Conservation (phyloP, 164 flowering plant species). For the Stephania japonica region DNA sequence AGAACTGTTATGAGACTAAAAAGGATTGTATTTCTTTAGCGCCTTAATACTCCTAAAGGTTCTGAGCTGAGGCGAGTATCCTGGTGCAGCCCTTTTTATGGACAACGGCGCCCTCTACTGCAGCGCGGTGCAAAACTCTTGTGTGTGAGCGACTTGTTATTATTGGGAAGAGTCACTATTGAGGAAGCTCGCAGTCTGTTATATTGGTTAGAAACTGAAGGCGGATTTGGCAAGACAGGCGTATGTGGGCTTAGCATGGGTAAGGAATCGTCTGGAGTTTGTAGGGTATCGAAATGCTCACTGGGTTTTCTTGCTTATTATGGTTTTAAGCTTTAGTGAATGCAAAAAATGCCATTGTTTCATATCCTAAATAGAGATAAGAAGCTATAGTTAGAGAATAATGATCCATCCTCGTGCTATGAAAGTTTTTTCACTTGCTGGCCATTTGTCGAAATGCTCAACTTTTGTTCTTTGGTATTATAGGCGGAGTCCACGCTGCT, state of each 20-base stretch:
- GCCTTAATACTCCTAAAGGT: neutral
- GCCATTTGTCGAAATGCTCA: neutral
- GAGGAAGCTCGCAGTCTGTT: constrained; percentile 88
- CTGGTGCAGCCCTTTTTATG: constrained; percentile 83
- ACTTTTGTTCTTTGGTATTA: constrained; percentile 4
- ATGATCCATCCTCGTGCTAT: neutral
- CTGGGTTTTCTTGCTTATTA: neutral
- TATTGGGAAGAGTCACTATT: constrained; percentile 86
- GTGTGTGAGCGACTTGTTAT: constrained; percentile 92
- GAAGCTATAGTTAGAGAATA: neutral
- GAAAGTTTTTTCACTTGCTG: neutral
- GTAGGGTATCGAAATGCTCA: neutral
- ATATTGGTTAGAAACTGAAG: constrained; percentile 80
- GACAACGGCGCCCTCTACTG: constrained; percentile 73
- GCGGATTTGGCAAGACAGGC: constrained; percentile 84
- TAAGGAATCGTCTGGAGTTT: constrained; percentile 25
- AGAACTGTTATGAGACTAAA: constrained; percentile 6
- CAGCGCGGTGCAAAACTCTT: constrained; percentile 86
- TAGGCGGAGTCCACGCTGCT: constrained; percentile 98
- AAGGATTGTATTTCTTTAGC: neutral
- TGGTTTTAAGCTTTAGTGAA: too few relatives aligned
- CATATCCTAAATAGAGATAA: neutral
- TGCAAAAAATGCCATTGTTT: neutral
- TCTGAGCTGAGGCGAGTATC: constrained; percentile 17
- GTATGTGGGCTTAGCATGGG: constrained; percentile 99